Evolutionary conservation across 2,329 filamentous ascomycete genomes (phyloP).

Genomic region (Neophaeococcomyces aloes): DNA sequence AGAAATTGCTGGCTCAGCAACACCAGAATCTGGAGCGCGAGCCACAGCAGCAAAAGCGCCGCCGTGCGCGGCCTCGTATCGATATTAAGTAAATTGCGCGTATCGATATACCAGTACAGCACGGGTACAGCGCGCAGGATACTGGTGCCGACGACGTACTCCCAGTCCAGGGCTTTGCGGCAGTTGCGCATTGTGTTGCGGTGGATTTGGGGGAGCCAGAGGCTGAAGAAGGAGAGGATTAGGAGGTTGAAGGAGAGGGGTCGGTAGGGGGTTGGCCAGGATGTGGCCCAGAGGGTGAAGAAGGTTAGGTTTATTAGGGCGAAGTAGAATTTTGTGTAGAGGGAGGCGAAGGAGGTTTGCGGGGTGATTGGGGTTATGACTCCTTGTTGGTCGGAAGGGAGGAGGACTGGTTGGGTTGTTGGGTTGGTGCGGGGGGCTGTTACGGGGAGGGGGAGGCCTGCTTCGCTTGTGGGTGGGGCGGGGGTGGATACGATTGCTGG

Average conservation of each 20-base stretch:
- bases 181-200: conserved; percentile 87
- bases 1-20: conserved; percentile 75
- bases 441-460: conserved; percentile 40
- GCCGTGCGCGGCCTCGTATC: conserved; percentile 58
- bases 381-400: conserved; percentile 52
- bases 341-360: conserved; percentile 43
- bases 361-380: conserved; percentile 32
- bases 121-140: conserved; percentile 67
- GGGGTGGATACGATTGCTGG: conserved; percentile 1
- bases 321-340: conserved; percentile 54
- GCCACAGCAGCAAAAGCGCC: conserved; percentile 57
- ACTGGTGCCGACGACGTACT: conserved; percentile 78
- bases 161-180: conserved; percentile 81
- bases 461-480: conserved; percentile 12
- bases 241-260: conserved; percentile 51
- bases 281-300: conserved; percentile 48
- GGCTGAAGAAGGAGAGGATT: conserved; percentile 67
- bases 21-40: conserved; percentile 74
- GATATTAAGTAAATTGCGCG: conserved; percentile 72
- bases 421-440: conserved; percentile 34
- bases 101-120: conserved; percentile 70
- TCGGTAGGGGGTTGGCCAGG: conserved; percentile 44
- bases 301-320: conserved; percentile 48
- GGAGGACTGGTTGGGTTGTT: conserved; percentile 31
- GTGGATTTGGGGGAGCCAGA: conserved; percentile 86